These are phyloP conservation scores for Aegilops sharonensis DNA, from an alignment of 176 grass and related monocot genomes.

Conservation along the genomic window DNA sequence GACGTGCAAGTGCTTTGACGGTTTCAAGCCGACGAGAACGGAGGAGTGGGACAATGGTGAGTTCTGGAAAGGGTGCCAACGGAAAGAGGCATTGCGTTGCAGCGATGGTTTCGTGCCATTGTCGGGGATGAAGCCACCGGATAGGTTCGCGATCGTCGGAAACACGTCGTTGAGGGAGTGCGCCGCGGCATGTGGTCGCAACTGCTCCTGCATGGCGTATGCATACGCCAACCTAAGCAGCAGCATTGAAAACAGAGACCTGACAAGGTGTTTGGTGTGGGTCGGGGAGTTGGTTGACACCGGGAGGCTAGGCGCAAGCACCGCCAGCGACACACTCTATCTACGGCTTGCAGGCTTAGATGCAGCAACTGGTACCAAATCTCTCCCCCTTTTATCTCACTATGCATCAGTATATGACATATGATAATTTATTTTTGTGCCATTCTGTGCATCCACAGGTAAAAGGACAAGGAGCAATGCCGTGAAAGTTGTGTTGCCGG, in stretches of 20 bases:
- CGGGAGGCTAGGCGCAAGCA: neutral
- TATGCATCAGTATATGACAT: too few relatives aligned
- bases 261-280: slow-evolving; percentile 39
- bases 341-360: slow-evolving; percentile 16
- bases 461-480: neutral
- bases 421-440: too few relatives aligned
- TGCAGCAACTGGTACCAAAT: neutral
- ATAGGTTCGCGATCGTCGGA: neutral
- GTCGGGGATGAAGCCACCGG: neutral
- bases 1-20: slow-evolving; percentile 12
- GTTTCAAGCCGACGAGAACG: neutral
- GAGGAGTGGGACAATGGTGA: neutral
- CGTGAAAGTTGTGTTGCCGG: neutral
- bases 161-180: neutral
- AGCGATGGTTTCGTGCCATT: neutral
- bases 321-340: slow-evolving; percentile 25
- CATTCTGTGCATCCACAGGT: neutral
- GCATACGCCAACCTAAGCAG: neutral
- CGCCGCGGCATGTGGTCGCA: neutral
- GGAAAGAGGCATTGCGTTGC: neutral
- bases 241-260: neutral
- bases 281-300: slow-evolving; percentile 31
- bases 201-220: neutral
- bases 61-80: neutral
- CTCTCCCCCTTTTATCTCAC: too few relatives aligned